Base-by-base conservation (phyloP, 805 yeast species). In the Ogataea pilisensis region DNA sequence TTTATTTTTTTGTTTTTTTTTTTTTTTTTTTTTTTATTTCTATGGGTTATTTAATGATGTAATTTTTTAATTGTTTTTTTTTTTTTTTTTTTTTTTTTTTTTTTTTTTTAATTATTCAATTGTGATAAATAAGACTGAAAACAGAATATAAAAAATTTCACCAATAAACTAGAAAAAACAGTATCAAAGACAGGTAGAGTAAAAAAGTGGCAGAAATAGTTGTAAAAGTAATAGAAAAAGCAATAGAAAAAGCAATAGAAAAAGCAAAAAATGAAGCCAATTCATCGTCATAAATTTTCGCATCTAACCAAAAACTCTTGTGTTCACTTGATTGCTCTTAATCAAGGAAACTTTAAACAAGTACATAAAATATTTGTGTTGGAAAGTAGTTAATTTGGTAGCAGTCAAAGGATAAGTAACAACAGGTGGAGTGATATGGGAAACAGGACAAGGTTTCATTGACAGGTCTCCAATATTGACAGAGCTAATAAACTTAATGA, bases 371-470 rank as follows among this genome's bases (percentile, higher is more conserved):
- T 40, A 46, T 14, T 43, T 40, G 32, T 37, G 34, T 34, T 46
- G 47, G 35, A 46, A 46, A 1, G 46, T 43, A 2, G 50, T 43
- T 34, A 46, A 22, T 8, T 45, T 37, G 8, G 50, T 46, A 8
- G 44, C 16, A 7, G 45, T 40, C 8, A 43, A 31, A 11, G 30
- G 31, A 6, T 20, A 14, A 4, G 47, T 44, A n/a, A 38, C 26
- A 6, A 22, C 3, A 6, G 50, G 50, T 17, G 47, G 40, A 5
- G 9, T 12, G 6, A 29, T 11, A 29, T 29, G 39, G 8, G 19
- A 12, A 11, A 16, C 19, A 8, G 32, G 26, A 6, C 25, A 14
- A 17, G 14, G 19, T 25, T 24, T 35, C 20, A n/a, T 12, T n/a
- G 27, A 29, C 12, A 25, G 26, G 18, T 19, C 24, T 16, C 14